Evolutionary conservation across 2,329 filamentous ascomycete genomes (phyloP).

Genomic region (Fusarium sp.): DNA sequence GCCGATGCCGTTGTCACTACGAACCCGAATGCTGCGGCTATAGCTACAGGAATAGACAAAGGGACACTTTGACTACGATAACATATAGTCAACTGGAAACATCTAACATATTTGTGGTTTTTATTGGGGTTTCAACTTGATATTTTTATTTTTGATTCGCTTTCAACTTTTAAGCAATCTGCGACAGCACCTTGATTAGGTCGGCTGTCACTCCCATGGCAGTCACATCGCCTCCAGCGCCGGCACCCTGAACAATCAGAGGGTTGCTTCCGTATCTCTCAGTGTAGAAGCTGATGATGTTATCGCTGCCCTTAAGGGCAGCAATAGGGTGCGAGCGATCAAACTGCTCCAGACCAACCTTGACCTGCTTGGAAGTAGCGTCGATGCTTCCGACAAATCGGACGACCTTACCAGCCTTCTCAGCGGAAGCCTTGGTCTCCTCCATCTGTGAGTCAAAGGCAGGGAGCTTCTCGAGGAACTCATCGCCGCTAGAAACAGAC

Average conservation of each 20-base stretch:
- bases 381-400: constrained; percentile 96
- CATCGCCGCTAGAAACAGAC: constrained; percentile 80
- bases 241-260: constrained; percentile 93
- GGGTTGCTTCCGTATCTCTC: constrained; percentile 93
- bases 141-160: constrained; percentile 41
- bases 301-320: constrained; percentile 95
- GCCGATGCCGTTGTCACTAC: constrained; percentile 35
- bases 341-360: constrained; percentile 92
- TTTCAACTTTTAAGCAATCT: constrained; percentile 67
- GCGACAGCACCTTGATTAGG: constrained; percentile 87
- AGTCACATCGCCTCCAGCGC: constrained; percentile 94
- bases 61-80: constrained; percentile 35
- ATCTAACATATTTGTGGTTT: background rate
- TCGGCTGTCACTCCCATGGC: constrained; percentile 98
- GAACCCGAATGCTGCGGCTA: constrained; percentile 42
- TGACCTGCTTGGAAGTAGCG: constrained; percentile 83
- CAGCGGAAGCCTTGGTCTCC: constrained; percentile 85
- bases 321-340: constrained; percentile 93
- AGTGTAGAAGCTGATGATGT: constrained; percentile 99
- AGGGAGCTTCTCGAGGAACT: constrained; percentile 86
- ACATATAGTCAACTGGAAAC: constrained; percentile 14
- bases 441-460: constrained; percentile 94
- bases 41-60: constrained; percentile 47
- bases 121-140: constrained; percentile 14
- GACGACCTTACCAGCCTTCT: constrained; percentile 90